Evolutionary conservation across 2,329 filamentous ascomycete species (phyloP).

Genomic region (Pestalotiopsis sp.): DNA sequence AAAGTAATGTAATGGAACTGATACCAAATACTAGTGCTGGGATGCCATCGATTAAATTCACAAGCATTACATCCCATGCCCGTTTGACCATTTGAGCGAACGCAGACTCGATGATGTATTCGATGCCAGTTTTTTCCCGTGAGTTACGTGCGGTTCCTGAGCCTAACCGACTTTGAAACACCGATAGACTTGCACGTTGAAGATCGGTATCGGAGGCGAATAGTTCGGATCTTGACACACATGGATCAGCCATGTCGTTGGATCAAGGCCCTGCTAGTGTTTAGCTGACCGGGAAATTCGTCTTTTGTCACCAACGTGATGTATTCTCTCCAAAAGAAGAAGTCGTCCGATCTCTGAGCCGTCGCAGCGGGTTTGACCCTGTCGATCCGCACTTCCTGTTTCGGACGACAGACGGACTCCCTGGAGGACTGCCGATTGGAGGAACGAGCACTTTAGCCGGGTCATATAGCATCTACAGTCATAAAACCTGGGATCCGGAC

Average conservation of each 20-base stretch:
- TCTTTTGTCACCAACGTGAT: neutral
- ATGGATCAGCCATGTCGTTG: neutral
- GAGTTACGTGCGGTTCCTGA: too few species aligned
- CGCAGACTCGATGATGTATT: too few species aligned
- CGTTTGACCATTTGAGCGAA: neutral
- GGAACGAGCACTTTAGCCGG: conserved; percentile 1
- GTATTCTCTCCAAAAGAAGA: neutral
- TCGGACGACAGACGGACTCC: neutral
- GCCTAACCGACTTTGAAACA: too few species aligned
- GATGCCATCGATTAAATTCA: neutral
- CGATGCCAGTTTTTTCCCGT: too few species aligned
- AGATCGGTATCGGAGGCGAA: too few species aligned
- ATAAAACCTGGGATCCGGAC: neutral
- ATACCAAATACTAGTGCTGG: conserved; percentile 4
- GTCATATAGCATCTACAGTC: neutral
- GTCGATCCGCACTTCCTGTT: conserved; percentile 2
- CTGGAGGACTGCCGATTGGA: neutral
- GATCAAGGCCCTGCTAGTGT: neutral
- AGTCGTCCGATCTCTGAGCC: neutral
- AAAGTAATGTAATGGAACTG: conserved; percentile 13
- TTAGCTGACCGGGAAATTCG: neutral
- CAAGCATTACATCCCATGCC: neutral
- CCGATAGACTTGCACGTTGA: too few species aligned
- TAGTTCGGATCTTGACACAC: too few species aligned
- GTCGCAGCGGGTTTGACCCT: neutral